A percentile compares a stretch with the other conserved stretches of the same genome.
phyloP scores from a whole-genome alignment of 2,329 filamentous ascomycete species.

The Aspergillus melleus region DNA sequence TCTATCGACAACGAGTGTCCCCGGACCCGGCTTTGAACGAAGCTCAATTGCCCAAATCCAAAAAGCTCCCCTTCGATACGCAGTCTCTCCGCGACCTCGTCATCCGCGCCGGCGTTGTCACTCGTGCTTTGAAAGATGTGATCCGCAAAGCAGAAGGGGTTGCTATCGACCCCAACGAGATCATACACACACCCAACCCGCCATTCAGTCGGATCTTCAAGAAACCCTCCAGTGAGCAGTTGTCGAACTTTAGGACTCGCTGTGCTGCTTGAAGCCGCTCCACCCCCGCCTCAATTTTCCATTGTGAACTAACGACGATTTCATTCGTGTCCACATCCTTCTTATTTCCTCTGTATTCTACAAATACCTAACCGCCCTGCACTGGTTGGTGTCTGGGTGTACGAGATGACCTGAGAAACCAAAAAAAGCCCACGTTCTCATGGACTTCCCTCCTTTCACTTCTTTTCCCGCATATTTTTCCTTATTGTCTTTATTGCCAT shows the following conservation, averaged over 20 bases:
- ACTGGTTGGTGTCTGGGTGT: constrained; percentile 8
- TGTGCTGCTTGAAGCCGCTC: constrained; percentile 24
- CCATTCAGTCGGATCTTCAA: constrained; percentile 52
- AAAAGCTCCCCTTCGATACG: constrained; percentile 66
- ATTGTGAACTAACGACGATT: not conserved
- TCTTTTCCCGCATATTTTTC: constrained; percentile 6
- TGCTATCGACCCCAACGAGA: constrained; percentile 28
- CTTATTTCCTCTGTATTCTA: constrained; percentile 16
- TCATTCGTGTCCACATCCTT: constrained; percentile 8
- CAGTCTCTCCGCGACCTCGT: constrained; percentile 64
- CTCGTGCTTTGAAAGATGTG: constrained; percentile 50
- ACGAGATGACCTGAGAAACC: constrained; percentile 15
- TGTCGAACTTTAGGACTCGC: constrained; percentile 29
- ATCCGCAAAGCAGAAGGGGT: constrained; percentile 52
- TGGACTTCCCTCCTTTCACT: not conserved
- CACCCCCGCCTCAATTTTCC: not conserved
- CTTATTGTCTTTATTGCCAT: constrained; percentile 9
- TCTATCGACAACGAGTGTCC: constrained; percentile 52
- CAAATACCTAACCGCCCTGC: constrained; percentile 5
- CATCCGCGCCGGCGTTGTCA: constrained; percentile 49
- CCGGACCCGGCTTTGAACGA: constrained; percentile 27
- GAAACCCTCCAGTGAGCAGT: constrained; percentile 36
- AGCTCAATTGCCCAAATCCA: constrained; percentile 29
- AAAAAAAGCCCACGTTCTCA: not conserved
- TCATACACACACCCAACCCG: constrained; percentile 38